A percentile compares a stretch with the other conserved stretches of the same genome.
Conservation (phyloP, 1,139 yeast species). For the Pichia sp. region DNA sequence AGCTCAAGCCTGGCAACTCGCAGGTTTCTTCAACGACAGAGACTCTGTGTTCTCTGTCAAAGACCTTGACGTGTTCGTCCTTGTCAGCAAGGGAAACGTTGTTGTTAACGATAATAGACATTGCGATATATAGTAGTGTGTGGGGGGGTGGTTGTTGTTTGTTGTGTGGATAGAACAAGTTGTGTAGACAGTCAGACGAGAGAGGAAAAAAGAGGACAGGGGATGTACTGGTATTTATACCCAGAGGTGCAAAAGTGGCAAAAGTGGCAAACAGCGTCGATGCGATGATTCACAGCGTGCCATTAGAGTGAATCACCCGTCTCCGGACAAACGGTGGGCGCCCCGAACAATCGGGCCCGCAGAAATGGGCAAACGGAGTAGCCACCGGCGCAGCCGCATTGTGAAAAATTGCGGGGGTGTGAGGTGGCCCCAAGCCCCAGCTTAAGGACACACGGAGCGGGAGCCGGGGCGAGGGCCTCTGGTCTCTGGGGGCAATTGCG, state of each 20-base stretch:
- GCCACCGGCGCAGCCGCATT: background rate
- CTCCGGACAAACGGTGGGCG: conserved; percentile 3
- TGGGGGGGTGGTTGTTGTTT: background rate
- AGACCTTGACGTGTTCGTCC: conserved; percentile 9
- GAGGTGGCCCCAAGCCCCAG: too few relatives aligned
- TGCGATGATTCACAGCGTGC: too few relatives aligned
- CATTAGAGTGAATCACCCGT: too few relatives aligned
- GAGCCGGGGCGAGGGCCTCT: too few relatives aligned
- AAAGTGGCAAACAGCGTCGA: too few relatives aligned
- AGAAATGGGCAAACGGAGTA: background rate
- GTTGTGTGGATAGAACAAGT: too few relatives aligned
- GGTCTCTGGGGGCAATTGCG: too few relatives aligned
- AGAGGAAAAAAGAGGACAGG: too few relatives aligned
- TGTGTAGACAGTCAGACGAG: too few relatives aligned
- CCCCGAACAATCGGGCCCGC: background rate
- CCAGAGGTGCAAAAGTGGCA: too few relatives aligned
- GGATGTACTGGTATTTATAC: background rate
- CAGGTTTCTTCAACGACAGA: conserved; percentile 7
- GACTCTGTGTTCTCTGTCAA: conserved; percentile 14
- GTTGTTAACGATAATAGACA: conserved; percentile 17
- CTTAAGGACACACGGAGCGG: too few relatives aligned
- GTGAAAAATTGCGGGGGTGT: too few relatives aligned
- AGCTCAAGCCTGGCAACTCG: conserved; percentile 9
- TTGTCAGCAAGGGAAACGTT: conserved; percentile 13
- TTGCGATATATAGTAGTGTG: background rate